Base-by-base conservation (phyloP, 2,329 filamentous ascomycete genomes). In the Conoideocrella luteorostrata region DNA sequence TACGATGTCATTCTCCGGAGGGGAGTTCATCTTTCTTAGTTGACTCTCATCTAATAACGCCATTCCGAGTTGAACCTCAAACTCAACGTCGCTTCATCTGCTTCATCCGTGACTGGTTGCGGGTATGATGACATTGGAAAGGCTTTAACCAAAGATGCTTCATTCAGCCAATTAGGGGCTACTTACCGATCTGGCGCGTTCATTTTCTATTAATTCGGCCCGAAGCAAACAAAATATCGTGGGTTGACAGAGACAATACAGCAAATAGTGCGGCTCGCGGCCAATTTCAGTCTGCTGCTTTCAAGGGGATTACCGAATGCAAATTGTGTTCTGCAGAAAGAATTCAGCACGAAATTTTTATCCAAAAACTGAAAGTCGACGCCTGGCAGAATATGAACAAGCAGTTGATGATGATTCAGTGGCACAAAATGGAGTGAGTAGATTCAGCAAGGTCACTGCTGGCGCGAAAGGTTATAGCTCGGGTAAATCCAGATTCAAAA, bases 181-280 rank as follows among this genome's bases (percentile, higher is more conserved):
- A 64, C 73, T 61, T 52, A 77, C 74, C 74, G 66, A 56, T 78
- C 74, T 15, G 74, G 74, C 11, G 74, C 74, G 64, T 78, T 78
- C 74, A 78, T 77, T 22, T 53, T 70, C 50, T 7, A n/a, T n/a
- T n/a, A n/a, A n/a, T n/a, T n/a, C n/a, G n/a, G 17, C 32, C 15
- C 13, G 12, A 11, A 13, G 30, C 28, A 17, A 7, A 9, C 30
- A 33, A 15, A 15, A 33, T 33, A 11, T 33, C 30, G 30, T n/a
- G n/a, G n/a, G n/a, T n/a, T n/a, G n/a, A n/a, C n/a, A n/a, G n/a
- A n/a, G n/a, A n/a, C n/a, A n/a, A n/a, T n/a, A n/a, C n/a, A n/a
- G n/a, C n/a, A n/a, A n/a, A n/a, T n/a, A n/a, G n/a, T n/a, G n/a
- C n/a, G n/a, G n/a, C n/a, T n/a, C n/a, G n/a, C n/a, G n/a, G n/a